Percentiles rank a stretch among this genome's conserved stretches.
phyloP scores from a whole-genome alignment of 108 stramenopile species.

The Discostella stelligeroides region DNA sequence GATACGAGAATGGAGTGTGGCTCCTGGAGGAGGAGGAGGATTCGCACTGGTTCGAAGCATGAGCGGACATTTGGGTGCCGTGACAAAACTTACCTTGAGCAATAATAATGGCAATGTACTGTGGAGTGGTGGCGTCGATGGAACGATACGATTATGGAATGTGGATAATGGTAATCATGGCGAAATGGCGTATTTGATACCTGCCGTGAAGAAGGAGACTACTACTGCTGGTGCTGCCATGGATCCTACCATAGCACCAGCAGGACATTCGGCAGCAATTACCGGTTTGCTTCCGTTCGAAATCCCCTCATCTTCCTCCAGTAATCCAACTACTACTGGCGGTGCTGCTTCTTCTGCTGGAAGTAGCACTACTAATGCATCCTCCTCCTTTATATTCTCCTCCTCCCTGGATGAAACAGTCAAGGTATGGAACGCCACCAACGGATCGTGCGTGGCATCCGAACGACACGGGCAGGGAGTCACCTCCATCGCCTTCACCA shows the following conservation, averaged over 20 bases:
- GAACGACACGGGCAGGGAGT: slow-evolving; percentile 83
- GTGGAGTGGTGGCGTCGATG: slow-evolving; percentile 74
- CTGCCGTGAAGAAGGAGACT: slow-evolving; percentile 41
- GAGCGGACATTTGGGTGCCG: slow-evolving; percentile 75
- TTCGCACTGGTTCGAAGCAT: slow-evolving; percentile 56
- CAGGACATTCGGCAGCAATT: slow-evolving; percentile 74
- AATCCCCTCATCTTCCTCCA: slow-evolving; percentile 39
- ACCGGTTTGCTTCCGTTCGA: slow-evolving; percentile 67
- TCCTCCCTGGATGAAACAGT: slow-evolving; percentile 79
- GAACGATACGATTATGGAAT: slow-evolving; percentile 85
- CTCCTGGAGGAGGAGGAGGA: too few species aligned
- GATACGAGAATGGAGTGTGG: slow-evolving; percentile 83
- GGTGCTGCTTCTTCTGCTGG: too few species aligned
- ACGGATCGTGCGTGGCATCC: slow-evolving; percentile 79
- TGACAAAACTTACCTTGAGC: slow-evolving; percentile 67
- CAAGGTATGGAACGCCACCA: slow-evolving; percentile 82
- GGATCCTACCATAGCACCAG: slow-evolving; percentile 6
- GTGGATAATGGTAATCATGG: slow-evolving; percentile 41
- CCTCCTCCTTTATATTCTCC: slow-evolving; percentile 78
- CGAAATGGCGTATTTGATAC: slow-evolving; percentile 37
- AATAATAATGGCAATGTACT: slow-evolving; percentile 49
- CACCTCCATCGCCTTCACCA: slow-evolving; percentile 68
- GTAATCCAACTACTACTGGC: not conserved
- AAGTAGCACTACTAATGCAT: not conserved
- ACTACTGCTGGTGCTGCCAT: not conserved